Evolutionary conservation across 495 filamentous ascomycete species (phyloP).

Genomic region (Aspergillus diversus): DNA sequence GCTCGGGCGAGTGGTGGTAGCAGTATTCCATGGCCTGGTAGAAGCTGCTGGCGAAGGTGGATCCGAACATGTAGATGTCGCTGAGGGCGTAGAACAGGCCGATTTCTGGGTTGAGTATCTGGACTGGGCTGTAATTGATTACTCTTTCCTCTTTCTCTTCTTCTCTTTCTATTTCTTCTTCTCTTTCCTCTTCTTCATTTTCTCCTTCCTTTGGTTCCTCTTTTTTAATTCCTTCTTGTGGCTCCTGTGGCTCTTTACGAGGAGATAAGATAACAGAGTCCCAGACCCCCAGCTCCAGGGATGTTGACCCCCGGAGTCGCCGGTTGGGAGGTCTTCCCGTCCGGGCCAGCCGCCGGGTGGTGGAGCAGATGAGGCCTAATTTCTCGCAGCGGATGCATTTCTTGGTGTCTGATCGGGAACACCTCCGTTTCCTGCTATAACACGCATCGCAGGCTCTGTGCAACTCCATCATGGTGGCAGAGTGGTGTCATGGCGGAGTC

Average conservation of each 20-base stretch:
- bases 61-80: constrained; percentile 14
- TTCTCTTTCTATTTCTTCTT: not conserved
- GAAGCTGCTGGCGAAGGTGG: constrained; percentile 10
- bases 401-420: not conserved
- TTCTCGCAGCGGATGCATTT: not conserved
- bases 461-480: not conserved
- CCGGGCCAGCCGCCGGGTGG: not conserved
- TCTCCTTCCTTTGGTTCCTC: not conserved
- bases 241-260: too few species aligned
- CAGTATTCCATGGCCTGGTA: constrained; percentile 10
- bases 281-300: not conserved
- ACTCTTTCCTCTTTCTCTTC: not conserved
- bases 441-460: not conserved
- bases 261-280: not conserved
- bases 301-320: not conserved
- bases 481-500: too few species aligned
- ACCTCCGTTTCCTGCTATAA: constrained; percentile 1
- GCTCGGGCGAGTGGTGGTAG: constrained; percentile 3
- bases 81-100: constrained; percentile 1
- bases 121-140: too few species aligned
- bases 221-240: not conserved
- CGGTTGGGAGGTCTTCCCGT: not conserved
- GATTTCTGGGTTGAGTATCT: too few species aligned
- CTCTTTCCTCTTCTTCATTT: not conserved
- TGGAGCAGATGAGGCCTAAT: not conserved